These are phyloP conservation scores for Eucalyptus sp. DNA, from an alignment of 345 rosid species.

Conservation along the genomic window DNA sequence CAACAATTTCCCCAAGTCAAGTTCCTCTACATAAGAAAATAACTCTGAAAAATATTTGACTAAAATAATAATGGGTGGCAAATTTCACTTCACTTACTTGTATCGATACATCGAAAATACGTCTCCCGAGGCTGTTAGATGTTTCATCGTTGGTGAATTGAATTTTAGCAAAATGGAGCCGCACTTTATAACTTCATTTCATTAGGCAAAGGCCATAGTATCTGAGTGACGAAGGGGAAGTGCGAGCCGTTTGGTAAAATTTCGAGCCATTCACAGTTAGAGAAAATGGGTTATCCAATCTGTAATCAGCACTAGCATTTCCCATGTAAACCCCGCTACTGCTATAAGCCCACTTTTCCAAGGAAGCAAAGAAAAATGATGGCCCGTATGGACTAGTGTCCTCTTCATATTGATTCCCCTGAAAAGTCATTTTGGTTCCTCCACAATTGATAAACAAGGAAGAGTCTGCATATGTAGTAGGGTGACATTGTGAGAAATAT, in stretches of 20 bases:
- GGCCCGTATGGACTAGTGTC: constrained; percentile 24
- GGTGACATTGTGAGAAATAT: accelerated
- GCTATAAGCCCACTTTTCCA: constrained; percentile 56
- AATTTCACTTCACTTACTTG: constrained; percentile 26
- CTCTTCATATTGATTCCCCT: constrained; percentile 24
- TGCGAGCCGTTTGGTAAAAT: constrained; percentile 47
- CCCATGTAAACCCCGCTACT: constrained; percentile 43
- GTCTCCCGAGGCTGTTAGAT: constrained; percentile 48
- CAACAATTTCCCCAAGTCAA: background rate
- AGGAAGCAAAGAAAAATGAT: constrained; percentile 13
- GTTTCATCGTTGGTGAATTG: constrained; percentile 36
- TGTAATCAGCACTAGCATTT: background rate
- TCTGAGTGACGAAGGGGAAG: constrained; percentile 61
- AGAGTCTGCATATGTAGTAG: constrained; percentile 15
- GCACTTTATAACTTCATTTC: constrained; percentile 36
- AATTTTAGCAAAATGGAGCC: constrained; percentile 81
- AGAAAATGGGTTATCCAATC: constrained; percentile 6
- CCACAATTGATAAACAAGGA: constrained; percentile 76
- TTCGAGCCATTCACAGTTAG: constrained; percentile 13
- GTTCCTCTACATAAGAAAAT: background rate
- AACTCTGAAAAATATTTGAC: background rate
- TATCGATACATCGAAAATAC: constrained; percentile 60
- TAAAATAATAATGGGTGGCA: background rate
- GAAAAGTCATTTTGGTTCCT: constrained; percentile 11
- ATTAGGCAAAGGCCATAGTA: constrained; percentile 71